These are phyloP conservation scores for Phoenix dactylifera DNA, from an alignment of 176 grass and related monocot species.

Conservation along the genomic window DNA sequence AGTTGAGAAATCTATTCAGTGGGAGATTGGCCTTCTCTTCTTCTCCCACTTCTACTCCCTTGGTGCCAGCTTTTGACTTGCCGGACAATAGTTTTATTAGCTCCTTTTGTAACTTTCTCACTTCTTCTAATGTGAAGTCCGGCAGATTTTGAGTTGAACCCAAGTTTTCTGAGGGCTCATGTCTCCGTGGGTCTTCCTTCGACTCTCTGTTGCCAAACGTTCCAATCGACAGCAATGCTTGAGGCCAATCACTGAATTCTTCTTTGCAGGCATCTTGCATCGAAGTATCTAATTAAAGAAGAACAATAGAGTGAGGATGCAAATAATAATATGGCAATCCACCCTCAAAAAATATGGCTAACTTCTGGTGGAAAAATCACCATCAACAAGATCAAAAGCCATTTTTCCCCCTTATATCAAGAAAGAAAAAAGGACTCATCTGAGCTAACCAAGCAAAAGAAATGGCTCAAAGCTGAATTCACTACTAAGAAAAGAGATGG, in stretches of 20 bases:
- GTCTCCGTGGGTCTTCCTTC: conserved; percentile 22
- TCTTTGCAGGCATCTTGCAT: conserved; percentile 23
- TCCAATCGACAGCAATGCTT: conserved; percentile 57
- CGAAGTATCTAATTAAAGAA: conserved; percentile 24
- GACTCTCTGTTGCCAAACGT: conserved; percentile 38
- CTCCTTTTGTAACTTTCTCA: conserved; percentile 57
- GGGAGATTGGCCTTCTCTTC: conserved; percentile 34
- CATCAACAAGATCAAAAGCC: too few relatives aligned
- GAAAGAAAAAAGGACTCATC: too few relatives aligned
- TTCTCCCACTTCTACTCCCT: conserved; percentile 7
- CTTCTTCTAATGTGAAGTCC: conserved; percentile 72
- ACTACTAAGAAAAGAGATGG: too few relatives aligned
- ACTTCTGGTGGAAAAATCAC: too few relatives aligned
- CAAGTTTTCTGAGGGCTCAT: conserved; percentile 1
- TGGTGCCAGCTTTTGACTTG: conserved; percentile 30
- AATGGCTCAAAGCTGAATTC: too few relatives aligned
- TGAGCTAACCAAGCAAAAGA: too few relatives aligned
- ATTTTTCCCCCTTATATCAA: too few relatives aligned
- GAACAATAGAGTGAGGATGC: not conserved
- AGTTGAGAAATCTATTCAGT: conserved; percentile 75
- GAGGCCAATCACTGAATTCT: conserved; percentile 22
- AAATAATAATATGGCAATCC: too few relatives aligned
- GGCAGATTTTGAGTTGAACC: conserved; percentile 25
- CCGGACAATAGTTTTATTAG: conserved; percentile 43
- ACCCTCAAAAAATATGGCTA: too few relatives aligned